Evolutionary conservation across 202 grass and related monocot species (phyloP), one percentile per base, ranked within the genome.

Genomic region (Brachypodium distachyon): DNA sequence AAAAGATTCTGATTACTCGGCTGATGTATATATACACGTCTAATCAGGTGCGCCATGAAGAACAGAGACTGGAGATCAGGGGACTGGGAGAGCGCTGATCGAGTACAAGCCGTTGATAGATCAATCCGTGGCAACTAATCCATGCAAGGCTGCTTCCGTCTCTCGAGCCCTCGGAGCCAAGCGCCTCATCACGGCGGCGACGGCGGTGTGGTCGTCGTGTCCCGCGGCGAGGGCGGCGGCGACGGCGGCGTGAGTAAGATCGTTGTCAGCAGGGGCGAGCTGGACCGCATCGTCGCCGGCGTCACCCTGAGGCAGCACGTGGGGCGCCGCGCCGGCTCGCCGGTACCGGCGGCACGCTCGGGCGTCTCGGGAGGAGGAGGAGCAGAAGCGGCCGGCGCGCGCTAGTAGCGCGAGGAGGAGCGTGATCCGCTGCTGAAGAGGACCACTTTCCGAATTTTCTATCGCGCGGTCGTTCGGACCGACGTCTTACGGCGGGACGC

Each of bases 221-320:
- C 71, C 0, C 44, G 77, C 19, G 32, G 29, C 54, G 54, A 27
- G 43, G 58, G 31, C 19, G 44, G 38, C 3, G 48, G 22, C 19
- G 44, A 38, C 3, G 48, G 22, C 50, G 32, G 56, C 23, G 65
- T 53, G 42, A n/a, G n/a, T n/a, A 87, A 83, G 85, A 43, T 87
- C 61, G 43, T 83, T 28, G 75, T 87, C 75, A 74, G 44, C 75
- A 29, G 33, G 34, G 68, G 9, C 61, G 74, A 87, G 80, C 52
- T 87, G 43, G 80, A 83, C 61, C 61, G 68, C 75, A 83, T 87
- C 85, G 68, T 60, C 12, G 61, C 43, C 21, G 43, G 61, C 43
- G 61, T 83, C 53, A 31, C 19, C 34, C 16, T 52, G 75, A 79
- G 75, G 75, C 80, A 79, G 54, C 14, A 27, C 47, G 32, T n/a